Percentiles rank a stretch among this genome's conserved stretches.
phyloP scores from a whole-genome alignment of 2,329 filamentous ascomycete species.

The Rhinocladiella similis region DNA sequence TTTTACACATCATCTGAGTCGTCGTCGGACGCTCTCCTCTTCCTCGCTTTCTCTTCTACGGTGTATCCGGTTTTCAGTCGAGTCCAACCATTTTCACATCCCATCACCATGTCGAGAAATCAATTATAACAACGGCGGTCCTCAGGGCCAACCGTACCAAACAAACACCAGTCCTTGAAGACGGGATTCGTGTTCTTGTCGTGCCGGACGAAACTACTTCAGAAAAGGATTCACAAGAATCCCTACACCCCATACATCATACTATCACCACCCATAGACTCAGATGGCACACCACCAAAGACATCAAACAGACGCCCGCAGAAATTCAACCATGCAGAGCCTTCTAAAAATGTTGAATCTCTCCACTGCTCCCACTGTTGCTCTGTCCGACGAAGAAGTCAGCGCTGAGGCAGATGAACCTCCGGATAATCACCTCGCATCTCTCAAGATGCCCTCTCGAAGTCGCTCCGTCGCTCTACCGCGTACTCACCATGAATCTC shows the following conservation, averaged over 20 bases:
- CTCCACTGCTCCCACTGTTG: slow-evolving; percentile 41
- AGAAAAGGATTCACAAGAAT: not conserved
- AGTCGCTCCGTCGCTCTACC: slow-evolving; percentile 41
- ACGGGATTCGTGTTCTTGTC: slow-evolving; percentile 24
- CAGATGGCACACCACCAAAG: slow-evolving; percentile 25
- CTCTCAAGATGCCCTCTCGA: slow-evolving; percentile 24
- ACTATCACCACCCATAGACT: not conserved
- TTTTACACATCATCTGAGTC: not conserved
- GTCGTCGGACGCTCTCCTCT: not conserved
- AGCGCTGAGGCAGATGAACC: slow-evolving; percentile 83
- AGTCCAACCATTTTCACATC: slow-evolving; percentile 6
- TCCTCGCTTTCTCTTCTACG: not conserved
- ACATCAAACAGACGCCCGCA: slow-evolving; percentile 18
- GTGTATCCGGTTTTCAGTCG: slow-evolving; percentile 7
- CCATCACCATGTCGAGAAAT: slow-evolving; percentile 36
- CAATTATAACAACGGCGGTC: slow-evolving; percentile 46
- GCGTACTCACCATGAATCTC: slow-evolving; percentile 65
- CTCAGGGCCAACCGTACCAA: slow-evolving; percentile 33
- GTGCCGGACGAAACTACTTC: not conserved
- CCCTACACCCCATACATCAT: not conserved
- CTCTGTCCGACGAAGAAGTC: slow-evolving; percentile 61
- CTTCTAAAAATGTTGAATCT: slow-evolving; percentile 47
- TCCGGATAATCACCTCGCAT: slow-evolving; percentile 59
- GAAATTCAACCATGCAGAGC: slow-evolving; percentile 37
- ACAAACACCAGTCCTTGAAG: slow-evolving; percentile 4